These are phyloP conservation scores for Leucosporidium scottii DNA, from an alignment of 768 basidiomycete species.

Conservation along the genomic window DNA sequence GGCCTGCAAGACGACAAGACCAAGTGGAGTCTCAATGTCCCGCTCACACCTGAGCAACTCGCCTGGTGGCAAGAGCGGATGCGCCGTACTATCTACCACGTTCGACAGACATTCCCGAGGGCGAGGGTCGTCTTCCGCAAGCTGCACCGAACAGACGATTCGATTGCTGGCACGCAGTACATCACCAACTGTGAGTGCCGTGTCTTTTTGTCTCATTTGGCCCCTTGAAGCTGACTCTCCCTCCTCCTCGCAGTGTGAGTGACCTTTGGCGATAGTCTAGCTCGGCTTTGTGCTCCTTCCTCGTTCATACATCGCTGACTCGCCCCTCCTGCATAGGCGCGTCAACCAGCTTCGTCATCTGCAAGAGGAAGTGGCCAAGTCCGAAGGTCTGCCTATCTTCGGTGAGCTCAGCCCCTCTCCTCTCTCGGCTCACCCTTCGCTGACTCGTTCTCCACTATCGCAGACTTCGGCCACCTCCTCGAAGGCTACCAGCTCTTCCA, in stretches of 20 bases:
- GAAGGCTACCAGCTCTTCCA: constrained; percentile 33
- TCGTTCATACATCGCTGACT: not conserved
- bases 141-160: constrained; percentile 29
- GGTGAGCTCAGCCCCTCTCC: constrained; percentile 1
- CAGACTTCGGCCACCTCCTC: constrained; percentile 26
- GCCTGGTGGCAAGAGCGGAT: constrained; percentile 35
- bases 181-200: constrained; percentile 29
- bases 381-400: constrained; percentile 28
- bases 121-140: constrained; percentile 29
- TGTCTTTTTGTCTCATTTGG: no score
- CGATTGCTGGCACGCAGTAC: constrained; percentile 27
- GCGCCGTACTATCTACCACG: constrained; percentile 23
- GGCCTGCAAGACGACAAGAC: constrained; percentile 34
- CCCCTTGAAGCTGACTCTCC: not conserved
- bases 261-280: not conserved
- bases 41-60: constrained; percentile 29
- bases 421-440: not conserved
- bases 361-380: constrained; percentile 24
- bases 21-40: constrained; percentile 16
- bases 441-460: not conserved
- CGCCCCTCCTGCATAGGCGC: constrained; percentile 1
- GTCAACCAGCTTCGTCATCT: constrained; percentile 31
- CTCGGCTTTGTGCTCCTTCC: not conserved
- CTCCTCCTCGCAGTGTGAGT: constrained; percentile 7
- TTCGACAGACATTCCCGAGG: constrained; percentile 24